These are phyloP conservation scores for Musa troglodytarum DNA, from an alignment of 176 grass and related monocot species.

Conservation along the genomic window DNA sequence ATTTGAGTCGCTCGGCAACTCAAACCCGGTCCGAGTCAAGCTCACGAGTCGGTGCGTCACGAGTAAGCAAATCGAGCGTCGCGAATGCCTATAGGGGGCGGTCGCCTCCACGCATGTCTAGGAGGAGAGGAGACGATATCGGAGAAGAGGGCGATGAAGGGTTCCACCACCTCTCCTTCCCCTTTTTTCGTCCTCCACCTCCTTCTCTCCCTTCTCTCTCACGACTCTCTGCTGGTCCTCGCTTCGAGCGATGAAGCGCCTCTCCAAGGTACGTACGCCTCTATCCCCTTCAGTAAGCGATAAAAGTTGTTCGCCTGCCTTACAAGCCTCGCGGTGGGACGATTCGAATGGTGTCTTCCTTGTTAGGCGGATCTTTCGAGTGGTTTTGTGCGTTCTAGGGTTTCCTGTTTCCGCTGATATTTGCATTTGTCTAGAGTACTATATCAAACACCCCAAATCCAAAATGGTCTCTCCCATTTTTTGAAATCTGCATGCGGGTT, in stretches of 20 bases:
- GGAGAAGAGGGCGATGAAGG: neutral
- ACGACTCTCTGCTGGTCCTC: neutral
- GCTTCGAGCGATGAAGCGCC: conserved; percentile 11
- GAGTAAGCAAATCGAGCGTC: neutral
- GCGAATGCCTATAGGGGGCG: neutral
- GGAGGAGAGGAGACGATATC: neutral
- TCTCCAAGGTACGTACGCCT: conserved; percentile 25
- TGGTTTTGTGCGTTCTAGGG: neutral
- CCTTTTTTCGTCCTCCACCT: conserved; percentile 2
- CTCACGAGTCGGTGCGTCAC: neutral
- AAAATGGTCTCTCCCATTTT: no score
- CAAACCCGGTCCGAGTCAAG: no score
- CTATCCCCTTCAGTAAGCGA: neutral
- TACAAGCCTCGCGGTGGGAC: neutral
- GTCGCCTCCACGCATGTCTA: neutral
- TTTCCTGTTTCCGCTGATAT: neutral
- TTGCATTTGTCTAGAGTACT: no score
- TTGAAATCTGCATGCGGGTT: no score
- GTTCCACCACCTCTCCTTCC: neutral
- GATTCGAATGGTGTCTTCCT: neutral
- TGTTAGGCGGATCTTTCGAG: neutral
- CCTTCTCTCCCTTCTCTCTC: conserved; percentile 2
- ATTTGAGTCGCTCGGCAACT: no score
- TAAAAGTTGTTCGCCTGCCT: neutral
- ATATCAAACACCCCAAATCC: no score